Percentiles rank a stretch among this genome's conserved stretches.
Conservation (phyloP, 192 early-diverging fungal genomes). For the Dispira simplex region DNA sequence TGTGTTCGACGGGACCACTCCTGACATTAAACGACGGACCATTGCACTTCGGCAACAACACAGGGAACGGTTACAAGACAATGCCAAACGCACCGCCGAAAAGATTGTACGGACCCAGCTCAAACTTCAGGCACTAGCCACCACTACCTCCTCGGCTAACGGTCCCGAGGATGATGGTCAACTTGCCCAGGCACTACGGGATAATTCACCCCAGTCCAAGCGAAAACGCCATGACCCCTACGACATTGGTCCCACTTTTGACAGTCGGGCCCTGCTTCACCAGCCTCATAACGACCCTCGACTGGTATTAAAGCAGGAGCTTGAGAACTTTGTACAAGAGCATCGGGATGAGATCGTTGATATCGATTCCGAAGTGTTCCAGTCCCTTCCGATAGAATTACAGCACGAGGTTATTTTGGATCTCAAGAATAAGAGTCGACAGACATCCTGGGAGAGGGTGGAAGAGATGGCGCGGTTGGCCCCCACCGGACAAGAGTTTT, state of each 20-base stretch:
- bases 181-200: constrained; percentile 1
- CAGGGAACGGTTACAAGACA: constrained; percentile 21
- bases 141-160: neutral
- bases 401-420: constrained; percentile 94
- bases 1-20: constrained; percentile 92
- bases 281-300: constrained; percentile 22
- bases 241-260: constrained; percentile 20
- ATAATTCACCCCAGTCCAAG: constrained; percentile 20
- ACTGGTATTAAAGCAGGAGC: constrained; percentile 26
- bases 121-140: constrained; percentile 42
- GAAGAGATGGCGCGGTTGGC: constrained; percentile 53
- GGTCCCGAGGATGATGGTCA: neutral
- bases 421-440: constrained; percentile 62
- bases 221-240: constrained; percentile 29
- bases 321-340: constrained; percentile 24
- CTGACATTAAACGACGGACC: constrained; percentile 65
- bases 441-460: constrained; percentile 55
- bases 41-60: constrained; percentile 23
- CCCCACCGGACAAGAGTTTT: constrained; percentile 75
- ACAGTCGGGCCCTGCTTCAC: constrained; percentile 17
- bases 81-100: constrained; percentile 59
- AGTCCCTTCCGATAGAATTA: constrained; percentile 53
- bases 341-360: constrained; percentile 36
- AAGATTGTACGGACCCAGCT: constrained; percentile 71
- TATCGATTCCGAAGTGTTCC: constrained; percentile 66